Percentiles rank a stretch among this genome's conserved stretches.
Evolutionary conservation across 1,139 yeast genomes (phyloP).

Genomic region (Zygoascus sp.): DNA sequence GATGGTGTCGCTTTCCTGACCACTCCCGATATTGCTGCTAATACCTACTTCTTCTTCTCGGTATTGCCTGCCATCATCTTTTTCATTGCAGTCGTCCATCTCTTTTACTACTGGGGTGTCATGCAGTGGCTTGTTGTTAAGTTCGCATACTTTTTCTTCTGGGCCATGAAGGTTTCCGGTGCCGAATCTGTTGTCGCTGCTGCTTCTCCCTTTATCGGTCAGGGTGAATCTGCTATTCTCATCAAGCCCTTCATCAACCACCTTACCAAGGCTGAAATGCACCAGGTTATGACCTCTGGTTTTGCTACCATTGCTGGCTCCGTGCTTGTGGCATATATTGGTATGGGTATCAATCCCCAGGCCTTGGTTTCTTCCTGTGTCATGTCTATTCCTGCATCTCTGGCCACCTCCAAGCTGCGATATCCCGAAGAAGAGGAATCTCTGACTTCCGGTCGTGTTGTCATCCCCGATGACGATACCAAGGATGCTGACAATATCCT

Average conservation of each 20-base stretch:
- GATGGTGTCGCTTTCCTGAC: conserved; percentile 62
- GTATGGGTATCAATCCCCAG: conserved; percentile 60
- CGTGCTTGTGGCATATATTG: conserved; percentile 60
- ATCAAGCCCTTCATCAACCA: conserved; percentile 59
- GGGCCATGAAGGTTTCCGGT: conserved; percentile 59
- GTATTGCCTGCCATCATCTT: conserved; percentile 61
- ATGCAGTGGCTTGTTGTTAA: conserved; percentile 61
- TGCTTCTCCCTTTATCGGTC: conserved; percentile 66
- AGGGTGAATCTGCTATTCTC: conserved; percentile 63
- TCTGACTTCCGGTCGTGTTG: conserved; percentile 47
- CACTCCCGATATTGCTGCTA: conserved; percentile 38
- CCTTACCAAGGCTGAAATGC: conserved; percentile 59
- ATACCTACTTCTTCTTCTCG: conserved; percentile 52
- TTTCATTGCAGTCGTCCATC: conserved; percentile 61
- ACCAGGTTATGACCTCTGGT: conserved; percentile 63
- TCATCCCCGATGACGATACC: conserved; percentile 45
- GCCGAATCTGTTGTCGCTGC: conserved; percentile 69
- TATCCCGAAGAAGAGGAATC: conserved; percentile 59
- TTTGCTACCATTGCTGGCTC: conserved; percentile 67
- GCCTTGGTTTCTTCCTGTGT: conserved; percentile 65
- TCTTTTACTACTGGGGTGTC: conserved; percentile 57
- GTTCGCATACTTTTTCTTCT: conserved; percentile 57
- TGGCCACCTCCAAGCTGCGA: conserved; percentile 60
- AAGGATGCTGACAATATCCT: conserved; percentile 53
- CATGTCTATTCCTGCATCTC: conserved; percentile 66